These are phyloP conservation scores for Craterostigma plantagineum DNA, from an alignment of 257 asterid genomes.

Conservation along the genomic window DNA sequence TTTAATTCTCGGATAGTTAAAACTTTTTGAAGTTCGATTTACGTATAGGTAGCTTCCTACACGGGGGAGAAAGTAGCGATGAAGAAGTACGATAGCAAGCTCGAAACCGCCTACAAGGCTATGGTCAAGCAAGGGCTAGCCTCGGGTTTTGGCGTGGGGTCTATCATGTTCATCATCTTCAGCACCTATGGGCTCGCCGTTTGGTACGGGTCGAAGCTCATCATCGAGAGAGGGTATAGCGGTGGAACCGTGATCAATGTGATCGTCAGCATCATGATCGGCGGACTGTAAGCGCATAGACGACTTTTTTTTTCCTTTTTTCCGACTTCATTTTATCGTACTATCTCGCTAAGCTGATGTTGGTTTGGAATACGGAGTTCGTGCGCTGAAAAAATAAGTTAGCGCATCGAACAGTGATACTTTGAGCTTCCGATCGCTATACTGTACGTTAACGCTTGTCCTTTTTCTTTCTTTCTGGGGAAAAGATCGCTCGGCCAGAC, in stretches of 20 bases:
- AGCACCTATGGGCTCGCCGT: constrained; percentile 47
- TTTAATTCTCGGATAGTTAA: too few species aligned
- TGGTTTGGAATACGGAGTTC: too few species aligned
- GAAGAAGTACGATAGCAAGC: constrained; percentile 37
- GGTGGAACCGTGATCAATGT: constrained; percentile 62
- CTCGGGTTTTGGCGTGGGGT: constrained; percentile 43
- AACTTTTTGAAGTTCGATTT: too few species aligned
- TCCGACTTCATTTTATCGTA: neutral
- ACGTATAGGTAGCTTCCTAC: constrained; percentile 39
- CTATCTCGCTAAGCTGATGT: too few species aligned
- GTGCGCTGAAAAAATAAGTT: too few species aligned
- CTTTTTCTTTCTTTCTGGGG: neutral
- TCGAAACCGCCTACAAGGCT: constrained; percentile 28
- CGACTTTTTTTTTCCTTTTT: neutral
- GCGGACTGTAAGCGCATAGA: constrained; percentile 34
- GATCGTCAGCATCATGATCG: constrained; percentile 36
- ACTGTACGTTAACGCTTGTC: too few species aligned
- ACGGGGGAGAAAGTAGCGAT: constrained; percentile 57
- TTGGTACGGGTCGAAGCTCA: constrained; percentile 56
- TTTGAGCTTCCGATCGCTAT: too few species aligned
- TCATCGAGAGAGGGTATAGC: constrained; percentile 42
- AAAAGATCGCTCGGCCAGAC: constrained; percentile 55
- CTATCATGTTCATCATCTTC: constrained; percentile 26
- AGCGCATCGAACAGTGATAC: too few species aligned
- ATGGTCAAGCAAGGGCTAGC: constrained; percentile 42